phyloP scores from a whole-genome alignment of 1,284 basidiomycete genomes.

The Microbotryomycetes sp. region DNA sequence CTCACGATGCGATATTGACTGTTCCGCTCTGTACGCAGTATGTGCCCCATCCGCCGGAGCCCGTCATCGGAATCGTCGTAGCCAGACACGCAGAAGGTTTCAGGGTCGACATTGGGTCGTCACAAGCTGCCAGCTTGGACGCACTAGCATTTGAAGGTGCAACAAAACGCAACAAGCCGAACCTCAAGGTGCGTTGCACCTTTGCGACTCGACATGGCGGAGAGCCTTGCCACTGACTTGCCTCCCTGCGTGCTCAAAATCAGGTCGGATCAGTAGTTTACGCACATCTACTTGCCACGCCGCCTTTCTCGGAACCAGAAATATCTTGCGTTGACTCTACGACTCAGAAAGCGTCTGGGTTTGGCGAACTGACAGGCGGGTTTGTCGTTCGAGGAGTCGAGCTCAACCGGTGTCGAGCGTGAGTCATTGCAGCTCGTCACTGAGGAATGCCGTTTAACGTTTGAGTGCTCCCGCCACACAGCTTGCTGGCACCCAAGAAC shows the following conservation, averaged over 20 bases:
- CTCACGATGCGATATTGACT: neutral
- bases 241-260: neutral
- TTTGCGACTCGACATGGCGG: neutral
- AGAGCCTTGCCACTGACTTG: neutral
- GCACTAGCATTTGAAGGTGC: constrained; percentile 78
- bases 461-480: constrained; percentile 36
- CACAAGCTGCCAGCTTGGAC: constrained; percentile 66
- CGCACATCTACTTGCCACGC: constrained; percentile 71
- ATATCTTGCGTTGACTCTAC: constrained; percentile 80
- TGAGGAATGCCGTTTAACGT: neutral
- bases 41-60: constrained; percentile 71
- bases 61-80: constrained; percentile 63
- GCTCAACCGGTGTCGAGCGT: constrained; percentile 68
- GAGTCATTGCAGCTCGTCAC: constrained; percentile 37
- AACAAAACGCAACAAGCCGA: constrained; percentile 72
- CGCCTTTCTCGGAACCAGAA: constrained; percentile 84
- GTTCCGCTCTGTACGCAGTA: constrained; percentile 50
- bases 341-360: constrained; percentile 71
- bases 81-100: constrained; percentile 68
- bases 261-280: constrained; percentile 74
- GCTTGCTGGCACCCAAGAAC: constrained; percentile 63
- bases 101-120: constrained; percentile 72
- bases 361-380: constrained; percentile 71
- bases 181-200: constrained; percentile 56
- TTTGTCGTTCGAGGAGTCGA: constrained; percentile 52